Evolutionary conservation across 148 eudicot species (phyloP).

Genomic region (Chenopodium formosanum): DNA sequence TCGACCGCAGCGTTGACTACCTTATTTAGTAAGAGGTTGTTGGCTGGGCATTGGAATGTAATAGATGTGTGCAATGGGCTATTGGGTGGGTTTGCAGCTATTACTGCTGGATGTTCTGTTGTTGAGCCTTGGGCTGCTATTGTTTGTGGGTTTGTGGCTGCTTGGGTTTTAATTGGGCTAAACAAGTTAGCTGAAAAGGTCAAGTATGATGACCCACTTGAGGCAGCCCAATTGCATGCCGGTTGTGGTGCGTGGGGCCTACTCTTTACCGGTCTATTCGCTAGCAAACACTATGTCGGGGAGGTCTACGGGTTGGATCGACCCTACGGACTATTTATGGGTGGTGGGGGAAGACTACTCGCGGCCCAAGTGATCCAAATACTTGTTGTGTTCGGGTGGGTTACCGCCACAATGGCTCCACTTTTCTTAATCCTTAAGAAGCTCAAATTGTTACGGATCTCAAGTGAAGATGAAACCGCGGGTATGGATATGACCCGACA

Average conservation of each 20-base stretch:
- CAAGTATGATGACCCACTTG: conserved; percentile 45
- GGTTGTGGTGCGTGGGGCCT: conserved; percentile 49
- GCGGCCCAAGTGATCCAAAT: conserved; percentile 43
- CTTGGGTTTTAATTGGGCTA: conserved; percentile 46
- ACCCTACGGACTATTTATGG: conserved; percentile 49
- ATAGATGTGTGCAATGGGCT: conserved; percentile 44
- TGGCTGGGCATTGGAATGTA: conserved; percentile 47
- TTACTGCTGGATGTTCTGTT: conserved; percentile 46
- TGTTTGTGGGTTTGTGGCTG: conserved; percentile 41
- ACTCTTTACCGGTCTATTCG: conserved; percentile 45
- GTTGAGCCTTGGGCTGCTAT: conserved; percentile 54
- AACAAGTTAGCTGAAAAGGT: conserved; percentile 37
- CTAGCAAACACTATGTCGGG: conserved; percentile 16
- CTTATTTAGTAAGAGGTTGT: conserved; percentile 33
- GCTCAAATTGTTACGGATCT: conserved; percentile 33
- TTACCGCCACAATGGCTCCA: conserved; percentile 39
- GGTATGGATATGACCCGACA: conserved; percentile 48
- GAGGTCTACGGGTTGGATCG: conserved; percentile 34
- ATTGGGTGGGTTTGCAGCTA: conserved; percentile 46
- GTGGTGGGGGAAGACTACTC: conserved; percentile 40
- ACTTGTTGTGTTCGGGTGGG: conserved; percentile 40
- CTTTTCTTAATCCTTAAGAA: conserved; percentile 32
- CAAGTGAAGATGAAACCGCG: conserved; percentile 37
- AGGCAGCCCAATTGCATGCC: conserved; percentile 46
- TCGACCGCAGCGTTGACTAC: conserved; percentile 43